Evolutionary conservation across 495 filamentous ascomycete species (phyloP).

Genomic region (Trichocladium uniseriatum): DNA sequence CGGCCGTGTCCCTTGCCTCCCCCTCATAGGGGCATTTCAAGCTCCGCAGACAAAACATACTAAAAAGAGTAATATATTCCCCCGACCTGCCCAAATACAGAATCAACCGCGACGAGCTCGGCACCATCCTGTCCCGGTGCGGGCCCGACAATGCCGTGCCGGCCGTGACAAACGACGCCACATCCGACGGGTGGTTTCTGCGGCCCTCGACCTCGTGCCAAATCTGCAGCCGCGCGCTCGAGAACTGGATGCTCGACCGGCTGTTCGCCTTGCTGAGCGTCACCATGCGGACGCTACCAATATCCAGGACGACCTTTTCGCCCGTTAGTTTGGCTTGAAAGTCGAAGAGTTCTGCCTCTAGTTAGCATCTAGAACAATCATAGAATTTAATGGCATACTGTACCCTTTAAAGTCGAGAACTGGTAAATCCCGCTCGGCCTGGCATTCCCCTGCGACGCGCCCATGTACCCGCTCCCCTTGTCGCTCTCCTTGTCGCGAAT

Average conservation of each 20-base stretch:
- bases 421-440: conserved; percentile 26
- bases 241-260: conserved; percentile 20
- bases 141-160: conserved; percentile 27
- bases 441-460: conserved; percentile 9
- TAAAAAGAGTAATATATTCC: conserved; percentile 25
- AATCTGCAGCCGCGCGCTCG: conserved; percentile 26
- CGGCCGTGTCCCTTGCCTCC: neutral
- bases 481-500: conserved; percentile 26
- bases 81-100: conserved; percentile 25
- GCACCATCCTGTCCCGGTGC: conserved; percentile 21
- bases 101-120: conserved; percentile 19
- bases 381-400: neutral
- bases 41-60: conserved; percentile 9
- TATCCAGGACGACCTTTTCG: conserved; percentile 28
- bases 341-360: conserved; percentile 20
- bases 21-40: too few relatives aligned
- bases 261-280: conserved; percentile 14
- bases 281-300: conserved; percentile 24
- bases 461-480: conserved; percentile 14
- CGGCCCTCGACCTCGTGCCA: conserved; percentile 25
- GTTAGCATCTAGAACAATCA: neutral
- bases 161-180: conserved; percentile 24
- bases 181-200: conserved; percentile 15
- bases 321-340: conserved; percentile 29
- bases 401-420: conserved; percentile 17